Conservation (phyloP, 208 protist species). For the Naegleria gruberi region DNA sequence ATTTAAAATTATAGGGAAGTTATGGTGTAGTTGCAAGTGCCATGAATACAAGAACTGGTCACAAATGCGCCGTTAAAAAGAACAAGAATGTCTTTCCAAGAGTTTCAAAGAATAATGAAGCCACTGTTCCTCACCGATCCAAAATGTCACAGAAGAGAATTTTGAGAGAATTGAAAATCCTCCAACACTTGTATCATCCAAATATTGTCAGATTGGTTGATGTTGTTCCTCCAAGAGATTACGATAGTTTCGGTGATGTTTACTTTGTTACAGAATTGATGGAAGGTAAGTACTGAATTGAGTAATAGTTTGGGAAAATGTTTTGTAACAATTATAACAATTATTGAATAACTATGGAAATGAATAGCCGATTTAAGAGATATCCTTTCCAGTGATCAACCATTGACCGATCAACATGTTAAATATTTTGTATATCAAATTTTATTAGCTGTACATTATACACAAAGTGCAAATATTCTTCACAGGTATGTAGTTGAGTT, state of each 20-base stretch:
- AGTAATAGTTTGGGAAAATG: too few species aligned
- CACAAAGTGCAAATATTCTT: slow-evolving; percentile 52
- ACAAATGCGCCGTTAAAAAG: slow-evolving; percentile 94
- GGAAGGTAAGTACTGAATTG: too few species aligned
- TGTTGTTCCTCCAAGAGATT: slow-evolving; percentile 58
- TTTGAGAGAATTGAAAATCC: slow-evolving; percentile 82
- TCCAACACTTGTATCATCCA: slow-evolving; percentile 89
- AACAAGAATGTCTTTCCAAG: slow-evolving; percentile 92
- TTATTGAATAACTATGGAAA: slow-evolving; percentile 46
- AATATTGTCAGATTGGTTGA: slow-evolving; percentile 77
- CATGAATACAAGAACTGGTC: slow-evolving; percentile 59
- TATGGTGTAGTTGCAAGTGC: slow-evolving; percentile 81
- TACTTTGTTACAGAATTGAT: slow-evolving; percentile 68
- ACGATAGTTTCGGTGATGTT: slow-evolving; percentile 48
- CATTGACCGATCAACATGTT: slow-evolving; percentile 37
- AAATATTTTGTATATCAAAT: slow-evolving; percentile 64
- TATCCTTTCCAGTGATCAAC: not conserved
- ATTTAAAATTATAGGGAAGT: slow-evolving; percentile 52
- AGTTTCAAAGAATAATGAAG: slow-evolving; percentile 76
- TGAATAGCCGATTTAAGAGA: slow-evolving; percentile 29
- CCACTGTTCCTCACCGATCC: slow-evolving; percentile 73
- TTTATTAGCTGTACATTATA: slow-evolving; percentile 52
- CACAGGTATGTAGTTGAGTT: slow-evolving; percentile 45
- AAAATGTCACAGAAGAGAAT: slow-evolving; percentile 48
- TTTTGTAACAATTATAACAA: too few species aligned